Evolutionary conservation across 2,329 filamentous ascomycete genomes (phyloP), one percentile per base, ranked within the genome.

Genomic region (Fusarium solani-melongenae): DNA sequence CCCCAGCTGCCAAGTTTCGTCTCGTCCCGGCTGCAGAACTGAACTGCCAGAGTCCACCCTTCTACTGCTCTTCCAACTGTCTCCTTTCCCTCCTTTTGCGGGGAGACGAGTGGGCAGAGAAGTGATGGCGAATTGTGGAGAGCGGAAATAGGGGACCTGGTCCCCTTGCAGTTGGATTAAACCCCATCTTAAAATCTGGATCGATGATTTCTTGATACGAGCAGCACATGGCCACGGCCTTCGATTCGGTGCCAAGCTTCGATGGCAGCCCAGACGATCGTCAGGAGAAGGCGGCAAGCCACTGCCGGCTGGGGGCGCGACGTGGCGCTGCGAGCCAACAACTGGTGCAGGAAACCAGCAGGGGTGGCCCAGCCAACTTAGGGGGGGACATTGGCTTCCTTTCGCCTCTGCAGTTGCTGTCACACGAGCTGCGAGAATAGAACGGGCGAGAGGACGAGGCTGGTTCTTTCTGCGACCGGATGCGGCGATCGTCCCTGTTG

Each of bases 241-340:
- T 55, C 59, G 53, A 70, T 64, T 64, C 61, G 60, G 63, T 72
- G 63, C 71, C 67, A 76, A 75, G 69, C 69, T 67, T 67, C 41
- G 31, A 62, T 67, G 62, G 63, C 60, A 69, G 62, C 46, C 27
- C 58, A 36, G 62, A 65, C 62, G 74, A 76, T 77, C 73, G 65
- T 76, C 74, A 77, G 74, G 76, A 75, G 74, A 76, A 70, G 66
- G 72, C 64, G 68, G 64, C 62, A 72, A 68, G 67, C 73, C 69
- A 74, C 74, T 73, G 70, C 64, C 66, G 66, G 46, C 69, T 60
- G 55, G 56, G 71, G 64, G 27, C 67, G 62, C 46, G 62, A 64
- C 64, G 62, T 73, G 64, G 68, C 69, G 53, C 56, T 56, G 10
- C 15, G 56, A 67, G 62, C 58, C 65, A 72, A 62, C 60, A 66